Evolutionary conservation across 371 early-diverging fungal genomes (phyloP), one percentile per base, ranked within the genome.

Genomic region (Lichtheimia hyalospora): DNA sequence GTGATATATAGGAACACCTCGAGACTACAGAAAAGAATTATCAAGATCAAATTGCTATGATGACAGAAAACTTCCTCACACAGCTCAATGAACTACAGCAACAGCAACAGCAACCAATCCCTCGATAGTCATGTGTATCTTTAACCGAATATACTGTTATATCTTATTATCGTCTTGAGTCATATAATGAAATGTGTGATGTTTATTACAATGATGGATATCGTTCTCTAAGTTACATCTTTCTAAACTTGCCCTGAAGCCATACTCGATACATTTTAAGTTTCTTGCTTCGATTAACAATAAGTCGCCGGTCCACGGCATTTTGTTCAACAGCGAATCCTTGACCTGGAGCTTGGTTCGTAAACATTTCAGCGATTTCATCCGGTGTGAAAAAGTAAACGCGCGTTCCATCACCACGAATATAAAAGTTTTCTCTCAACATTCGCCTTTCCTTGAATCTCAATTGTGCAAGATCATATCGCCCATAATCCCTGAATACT

Each of bases 181-280:
- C 34, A 34, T 34, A 34, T 5, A 34, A 34, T 34, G 34, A 8
- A 34, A n/a, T n/a, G n/a, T n/a, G n/a, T 34, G 34, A 8, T 34
- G 5, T 34, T 34, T 34, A 34, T 8, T 34, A 10, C 34, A 34
- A 34, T 34, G 34, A 34, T 34, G 2, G 25, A 25, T 25, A 5
- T 5, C 5, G 25, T 25, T 25, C 34, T 46, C 21, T 46, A 18
- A 14, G 1, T 43, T 44, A 55, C n/a, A 55, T 6, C 72, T 95
- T 97, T 58, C 88, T 76, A 71, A 97, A 95, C 76, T 96, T 97
- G 60, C 92, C 93, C 70, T 99, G 99, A 20, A 99, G 70, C 99
- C 98, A 99, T 3, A 92, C 88, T 4, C 99, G 84, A 69, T 96
- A 94, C 99, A 99, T 99, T 73, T 97, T 96, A 34, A 98, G 75